These are phyloP conservation scores for Sphaerulina vaccinii DNA, from an alignment of 2,329 filamentous ascomycete genomes.

Conservation along the genomic window DNA sequence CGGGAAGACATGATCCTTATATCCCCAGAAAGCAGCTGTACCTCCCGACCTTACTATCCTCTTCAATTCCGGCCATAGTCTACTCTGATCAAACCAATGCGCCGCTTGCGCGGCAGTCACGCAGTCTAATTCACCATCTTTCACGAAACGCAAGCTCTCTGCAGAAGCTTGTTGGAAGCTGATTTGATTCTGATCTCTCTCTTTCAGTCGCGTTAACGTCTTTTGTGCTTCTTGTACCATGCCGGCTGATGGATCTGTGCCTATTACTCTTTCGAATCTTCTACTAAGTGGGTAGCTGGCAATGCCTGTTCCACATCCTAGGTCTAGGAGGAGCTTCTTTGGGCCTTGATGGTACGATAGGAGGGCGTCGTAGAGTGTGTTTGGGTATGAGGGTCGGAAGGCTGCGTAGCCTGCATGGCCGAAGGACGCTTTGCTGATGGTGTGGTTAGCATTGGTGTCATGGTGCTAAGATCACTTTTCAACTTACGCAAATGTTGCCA, in stretches of 20 bases:
- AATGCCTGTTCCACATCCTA: conserved; percentile 64
- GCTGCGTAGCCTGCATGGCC: conserved; percentile 59
- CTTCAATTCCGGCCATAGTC: conserved; percentile 56
- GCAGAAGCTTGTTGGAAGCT: conserved; percentile 52
- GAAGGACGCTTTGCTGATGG: conserved; percentile 54
- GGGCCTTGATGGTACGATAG: conserved; percentile 54
- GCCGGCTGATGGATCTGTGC: conserved; percentile 56
- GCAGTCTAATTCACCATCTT: conserved; percentile 53
- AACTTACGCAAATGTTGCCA: conserved; percentile 18
- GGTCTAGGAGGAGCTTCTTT: conserved; percentile 50
- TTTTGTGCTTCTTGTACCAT: conserved; percentile 49
- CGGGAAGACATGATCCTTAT: conserved; percentile 62
- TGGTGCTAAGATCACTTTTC: not conserved
- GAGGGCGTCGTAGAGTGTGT: conserved; percentile 54
- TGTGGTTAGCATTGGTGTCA: not conserved
- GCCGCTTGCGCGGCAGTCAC: conserved; percentile 56
- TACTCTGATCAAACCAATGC: conserved; percentile 64
- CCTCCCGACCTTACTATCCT: conserved; percentile 56
- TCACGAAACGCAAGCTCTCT: conserved; percentile 52
- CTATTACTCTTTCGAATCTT: conserved; percentile 54
- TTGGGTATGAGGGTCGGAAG: conserved; percentile 60
- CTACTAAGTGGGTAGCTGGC: conserved; percentile 55
- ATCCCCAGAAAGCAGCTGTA: conserved; percentile 65
- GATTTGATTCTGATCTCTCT: conserved; percentile 42
- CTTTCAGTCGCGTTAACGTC: conserved; percentile 16